Conservation (phyloP, 73 alveolate species). For the Tetrahymena elliotti region DNA sequence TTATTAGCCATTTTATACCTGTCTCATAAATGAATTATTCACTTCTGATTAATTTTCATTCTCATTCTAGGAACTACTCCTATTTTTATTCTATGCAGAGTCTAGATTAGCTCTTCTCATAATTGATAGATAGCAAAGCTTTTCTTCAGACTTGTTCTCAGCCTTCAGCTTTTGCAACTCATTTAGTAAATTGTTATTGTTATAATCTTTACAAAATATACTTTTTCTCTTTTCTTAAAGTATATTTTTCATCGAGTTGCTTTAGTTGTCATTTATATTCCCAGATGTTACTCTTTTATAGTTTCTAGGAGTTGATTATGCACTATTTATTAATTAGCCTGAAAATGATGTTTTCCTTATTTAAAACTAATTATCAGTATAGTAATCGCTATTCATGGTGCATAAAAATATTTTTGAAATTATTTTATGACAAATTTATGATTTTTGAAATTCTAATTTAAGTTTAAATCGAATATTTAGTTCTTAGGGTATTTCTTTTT, state of each 20-base stretch:
- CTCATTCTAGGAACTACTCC: not conserved
- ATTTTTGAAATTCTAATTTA: too few relatives aligned
- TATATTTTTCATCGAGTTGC: not conserved
- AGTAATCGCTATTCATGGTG: not conserved
- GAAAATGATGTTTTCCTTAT: not conserved
- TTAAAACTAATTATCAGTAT: not conserved
- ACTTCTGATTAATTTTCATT: not conserved
- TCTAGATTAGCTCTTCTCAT: not conserved
- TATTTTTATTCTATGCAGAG: not conserved
- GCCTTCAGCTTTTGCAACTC: not conserved
- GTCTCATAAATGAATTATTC: not conserved
- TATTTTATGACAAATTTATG: not conserved
- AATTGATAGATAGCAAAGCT: not conserved
- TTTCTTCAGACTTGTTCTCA: not conserved
- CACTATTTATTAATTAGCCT: not conserved
- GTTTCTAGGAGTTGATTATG: not conserved
- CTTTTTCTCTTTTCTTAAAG: not conserved
- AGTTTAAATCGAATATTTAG: too few relatives aligned
- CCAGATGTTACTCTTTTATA: not conserved
- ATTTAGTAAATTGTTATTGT: not conserved
- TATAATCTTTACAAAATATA: not conserved
- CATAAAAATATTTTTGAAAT: too few relatives aligned
- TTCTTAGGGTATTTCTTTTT: not conserved
- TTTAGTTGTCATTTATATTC: not conserved
- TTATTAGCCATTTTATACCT: not conserved